Conservation (phyloP, 257 asterid genomes). For the Fraxinus excelsior region DNA sequence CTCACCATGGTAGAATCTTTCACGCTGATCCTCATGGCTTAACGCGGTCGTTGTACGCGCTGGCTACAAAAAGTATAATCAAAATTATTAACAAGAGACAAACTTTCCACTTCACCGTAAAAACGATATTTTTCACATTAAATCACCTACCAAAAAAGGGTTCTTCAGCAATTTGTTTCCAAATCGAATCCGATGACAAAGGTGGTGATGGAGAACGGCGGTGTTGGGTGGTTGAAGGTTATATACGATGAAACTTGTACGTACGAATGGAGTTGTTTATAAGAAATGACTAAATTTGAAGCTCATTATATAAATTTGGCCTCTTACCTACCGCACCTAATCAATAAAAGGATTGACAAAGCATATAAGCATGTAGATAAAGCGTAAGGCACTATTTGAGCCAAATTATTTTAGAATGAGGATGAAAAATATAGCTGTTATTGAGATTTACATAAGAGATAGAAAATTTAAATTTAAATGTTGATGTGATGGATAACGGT, state of each 20-base stretch:
- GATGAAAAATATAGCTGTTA: no score
- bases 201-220: neutral
- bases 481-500: no score
- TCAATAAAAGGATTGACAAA: neutral
- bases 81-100: no score
- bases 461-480: no score
- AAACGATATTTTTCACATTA: no score
- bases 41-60: neutral
- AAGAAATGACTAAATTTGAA: conserved; percentile 1
- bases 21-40: conserved; percentile 58
- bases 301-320: neutral
- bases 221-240: neutral
- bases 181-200: neutral
- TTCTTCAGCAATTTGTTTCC: neutral
- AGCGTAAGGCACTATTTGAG: no score
- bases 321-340: conserved; percentile 45
- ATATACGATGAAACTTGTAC: neutral
- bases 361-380: neutral
- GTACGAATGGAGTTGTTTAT: conserved; percentile 13
- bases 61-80: neutral
- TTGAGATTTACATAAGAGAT: no score
- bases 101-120: no score
- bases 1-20: conserved; percentile 68
- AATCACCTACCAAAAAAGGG: no score
- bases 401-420: no score